Percentiles rank a stretch among this genome's conserved stretches.
Conservation (phyloP, 345 rosid genomes). For the Zanthoxylum bungeanum region DNA sequence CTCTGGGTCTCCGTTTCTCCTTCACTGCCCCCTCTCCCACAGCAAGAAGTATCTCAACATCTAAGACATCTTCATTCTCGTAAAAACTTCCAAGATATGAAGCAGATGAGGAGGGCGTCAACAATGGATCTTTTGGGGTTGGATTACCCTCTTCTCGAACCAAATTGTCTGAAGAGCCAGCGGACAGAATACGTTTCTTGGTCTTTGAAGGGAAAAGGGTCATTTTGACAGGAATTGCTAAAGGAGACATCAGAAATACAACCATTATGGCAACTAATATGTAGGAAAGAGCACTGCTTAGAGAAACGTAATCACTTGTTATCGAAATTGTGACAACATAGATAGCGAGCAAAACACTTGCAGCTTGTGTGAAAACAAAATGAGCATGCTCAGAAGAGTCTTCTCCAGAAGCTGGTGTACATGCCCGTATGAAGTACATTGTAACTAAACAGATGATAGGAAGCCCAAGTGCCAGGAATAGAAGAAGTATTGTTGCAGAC, state of each 20-base stretch:
- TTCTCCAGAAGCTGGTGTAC: conserved; percentile 83
- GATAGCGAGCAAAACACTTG: conserved; percentile 64
- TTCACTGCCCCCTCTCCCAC: conserved; percentile 78
- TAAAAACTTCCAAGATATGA: conserved; percentile 55
- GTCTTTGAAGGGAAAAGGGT: conserved; percentile 62
- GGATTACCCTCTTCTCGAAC: conserved; percentile 41
- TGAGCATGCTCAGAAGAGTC: conserved; percentile 79
- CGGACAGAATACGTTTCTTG: conserved; percentile 36
- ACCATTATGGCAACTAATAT: conserved; percentile 57
- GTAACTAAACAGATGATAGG: conserved; percentile 65
- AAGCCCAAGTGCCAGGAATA: conserved; percentile 69
- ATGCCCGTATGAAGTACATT: conserved; percentile 75
- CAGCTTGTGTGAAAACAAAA: conserved; percentile 63
- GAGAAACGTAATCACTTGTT: conserved; percentile 36
- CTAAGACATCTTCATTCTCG: conserved; percentile 52
- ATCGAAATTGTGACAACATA: conserved; percentile 60
- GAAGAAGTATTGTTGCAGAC: conserved; percentile 59
- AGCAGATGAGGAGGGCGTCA: conserved; percentile 69
- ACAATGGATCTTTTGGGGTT: conserved; percentile 45
- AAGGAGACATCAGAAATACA: conserved; percentile 63
- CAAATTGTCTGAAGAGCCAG: conserved; percentile 57
- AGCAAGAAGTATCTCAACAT: conserved; percentile 66
- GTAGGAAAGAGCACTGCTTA: conserved; percentile 44
- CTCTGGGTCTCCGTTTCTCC: conserved; percentile 75
- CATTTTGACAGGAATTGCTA: conserved; percentile 92